Evolutionary conservation across 768 basidiomycete species (phyloP), one percentile per base, ranked within the genome.

Genomic region (Lyophyllum atratum): DNA sequence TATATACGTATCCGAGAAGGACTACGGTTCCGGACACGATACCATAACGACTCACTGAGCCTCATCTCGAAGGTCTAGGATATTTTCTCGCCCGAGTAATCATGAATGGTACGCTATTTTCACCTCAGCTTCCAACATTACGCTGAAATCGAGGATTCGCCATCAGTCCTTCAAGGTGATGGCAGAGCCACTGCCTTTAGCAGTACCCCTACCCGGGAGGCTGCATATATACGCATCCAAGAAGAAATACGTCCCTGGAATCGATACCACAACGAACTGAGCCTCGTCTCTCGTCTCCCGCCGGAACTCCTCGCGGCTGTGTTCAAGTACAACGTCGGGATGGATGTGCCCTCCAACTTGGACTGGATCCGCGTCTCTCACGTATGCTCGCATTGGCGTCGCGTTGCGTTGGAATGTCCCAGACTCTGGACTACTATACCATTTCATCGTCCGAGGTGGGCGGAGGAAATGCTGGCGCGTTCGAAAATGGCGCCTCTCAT

Each of bases 381-480:
- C 15, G 46, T 53, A 14, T 53, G 52, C 26, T 26, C 51, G 7
- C 17, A 29, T 14, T 58, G 56, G 56, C 52, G 37, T 19, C 46
- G 45, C n/a, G 26, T 53, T 42, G 39, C 45, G 2, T 15, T 53
- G 7, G 26, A 52, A 11, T 52, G 45, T 11, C 51, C 37, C 10
- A 28, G 7, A 25, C 24, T 58, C 12, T 58, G 56, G 51, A 29
- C 25, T 26, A 19, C 17, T 17, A 25, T 48, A 15, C 47, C 47
- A 15, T 24, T 25, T 24, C 5, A 19, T 11, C 17, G 14, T 25
- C 24, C 25, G 7, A 9, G n/a, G 7, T 48, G 47, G 47, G 47
- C 28, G 3, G 10, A 9, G 17, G 47, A 48, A 15, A 29, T 48
- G 26, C 14, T 48, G 17, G 15, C 3, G 31, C 47, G 47, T 19